Base-by-base conservation (phyloP, 306 rosid species). In the Arachis hypogaea region DNA sequence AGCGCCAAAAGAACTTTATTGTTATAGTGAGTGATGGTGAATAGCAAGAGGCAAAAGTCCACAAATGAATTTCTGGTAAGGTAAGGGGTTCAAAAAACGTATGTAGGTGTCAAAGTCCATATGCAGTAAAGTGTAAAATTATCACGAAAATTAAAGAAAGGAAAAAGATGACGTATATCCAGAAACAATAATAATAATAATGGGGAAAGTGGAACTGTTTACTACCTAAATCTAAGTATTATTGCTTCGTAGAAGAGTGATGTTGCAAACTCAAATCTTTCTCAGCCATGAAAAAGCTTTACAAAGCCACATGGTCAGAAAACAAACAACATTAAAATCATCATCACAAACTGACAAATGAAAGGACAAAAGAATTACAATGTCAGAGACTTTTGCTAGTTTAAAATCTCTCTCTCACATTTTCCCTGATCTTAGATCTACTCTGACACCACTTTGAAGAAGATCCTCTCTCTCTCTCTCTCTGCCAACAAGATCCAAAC, bases 331-430 rank as follows among this genome's bases (percentile, higher is more conserved):
- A 82, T 71, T 66, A 78, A 78, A 78, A 81, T 69, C 69, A 77
- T n/a, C 38, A 33, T 33, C 38, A 33, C 38, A 33, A 77, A 67
- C 70, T 76, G 84, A 78, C 76, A 68, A 72, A 67, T 66, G 58
- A 82, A 72, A 79, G 77, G 79, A 73, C 70, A 56, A 33, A 33
- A 68, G 81, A 77, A 75, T 81, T 86, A 78, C 78, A 78, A 71
- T 87, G 97, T 89, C 97, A 90, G 93, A 88, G 18, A 14, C 6
- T 5, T 6, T 74, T 82, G 87, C 88, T 77, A 79, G 85, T 82
- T 82, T 77, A 82, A 82, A 87, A 87, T 80, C 78, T 85, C 76
- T 83, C 81, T 80, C 72, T 81, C 38, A 33, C 4, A 33, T 33
- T 45, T 57, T 85, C 80, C 64, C 81, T 83, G 76, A 87, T 88